Evolutionary conservation across 306 rosid genomes (phyloP).

Genomic region (Corylus heterophylla): DNA sequence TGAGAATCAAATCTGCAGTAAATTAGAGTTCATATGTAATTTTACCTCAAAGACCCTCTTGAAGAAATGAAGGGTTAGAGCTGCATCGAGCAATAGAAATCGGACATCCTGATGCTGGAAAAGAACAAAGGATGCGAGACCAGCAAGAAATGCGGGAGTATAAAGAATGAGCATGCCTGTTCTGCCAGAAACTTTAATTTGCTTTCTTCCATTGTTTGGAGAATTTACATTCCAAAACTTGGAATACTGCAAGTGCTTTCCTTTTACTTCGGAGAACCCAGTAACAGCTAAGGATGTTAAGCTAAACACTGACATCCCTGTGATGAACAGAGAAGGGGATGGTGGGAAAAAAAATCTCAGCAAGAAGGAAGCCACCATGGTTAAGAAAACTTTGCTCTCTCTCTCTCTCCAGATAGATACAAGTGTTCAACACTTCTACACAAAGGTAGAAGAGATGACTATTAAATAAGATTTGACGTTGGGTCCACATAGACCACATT

Average conservation of each 20-base stretch:
- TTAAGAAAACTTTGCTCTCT: background rate
- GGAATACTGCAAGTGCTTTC: slow-evolving; percentile 67
- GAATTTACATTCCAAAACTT: slow-evolving; percentile 45
- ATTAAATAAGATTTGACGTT: too few relatives aligned
- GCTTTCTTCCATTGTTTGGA: background rate
- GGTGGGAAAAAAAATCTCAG: slow-evolving; percentile 43
- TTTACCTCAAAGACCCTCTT: slow-evolving; percentile 73
- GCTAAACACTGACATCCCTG: slow-evolving; percentile 47
- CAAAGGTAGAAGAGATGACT: too few relatives aligned
- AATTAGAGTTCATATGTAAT: too few relatives aligned
- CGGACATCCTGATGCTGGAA: slow-evolving; percentile 40
- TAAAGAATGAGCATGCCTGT: slow-evolving; percentile 64
- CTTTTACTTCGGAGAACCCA: slow-evolving; percentile 55
- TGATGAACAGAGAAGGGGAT: slow-evolving; percentile 49
- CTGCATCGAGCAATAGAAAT: slow-evolving; percentile 43
- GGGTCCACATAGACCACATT: too few relatives aligned
- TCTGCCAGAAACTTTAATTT: slow-evolving; percentile 42
- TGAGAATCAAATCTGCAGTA: too few relatives aligned
- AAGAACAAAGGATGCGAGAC: slow-evolving; percentile 40
- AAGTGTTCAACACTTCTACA: too few relatives aligned
- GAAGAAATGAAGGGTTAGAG: slow-evolving; percentile 70
- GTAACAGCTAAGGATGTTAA: slow-evolving; percentile 14
- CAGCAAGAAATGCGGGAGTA: slow-evolving; percentile 64
- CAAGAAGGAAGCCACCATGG: slow-evolving; percentile 26
- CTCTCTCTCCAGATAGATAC: too few relatives aligned